Percentiles rank a stretch among this genome's conserved stretches.
These are phyloP conservation scores for Saposhnikovia divaricata DNA, from an alignment of 129 eudicot species.

Conservation along the genomic window DNA sequence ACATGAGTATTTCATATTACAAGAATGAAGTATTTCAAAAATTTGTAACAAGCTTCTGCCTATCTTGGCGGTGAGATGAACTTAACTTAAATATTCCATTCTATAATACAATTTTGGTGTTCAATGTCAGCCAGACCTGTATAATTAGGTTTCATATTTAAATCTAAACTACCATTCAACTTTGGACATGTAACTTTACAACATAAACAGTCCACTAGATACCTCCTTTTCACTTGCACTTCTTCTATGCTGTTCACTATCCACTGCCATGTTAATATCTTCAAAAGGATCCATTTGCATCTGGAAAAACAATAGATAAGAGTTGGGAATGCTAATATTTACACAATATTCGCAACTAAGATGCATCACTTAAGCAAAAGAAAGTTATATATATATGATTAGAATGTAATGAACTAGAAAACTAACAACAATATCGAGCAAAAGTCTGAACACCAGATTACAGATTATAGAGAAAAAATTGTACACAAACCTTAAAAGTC, in stretches of 20 bases:
- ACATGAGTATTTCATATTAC: slow-evolving; percentile 11
- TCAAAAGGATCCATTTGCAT: slow-evolving; percentile 90
- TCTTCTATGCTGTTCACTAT: slow-evolving; percentile 84
- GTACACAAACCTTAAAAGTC: not conserved
- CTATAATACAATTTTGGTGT: not conserved
- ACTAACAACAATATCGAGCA: not conserved
- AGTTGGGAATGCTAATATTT: not conserved
- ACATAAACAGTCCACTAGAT: slow-evolving; percentile 14
- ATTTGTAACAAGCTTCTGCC: not conserved
- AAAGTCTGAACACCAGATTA: not conserved
- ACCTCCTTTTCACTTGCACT: slow-evolving; percentile 94
- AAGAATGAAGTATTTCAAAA: not conserved
- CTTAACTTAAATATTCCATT: not conserved
- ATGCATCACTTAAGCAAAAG: not conserved
- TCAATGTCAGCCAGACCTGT: not conserved
- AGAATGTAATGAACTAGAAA: not conserved
- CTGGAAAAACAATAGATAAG: slow-evolving; percentile 26
- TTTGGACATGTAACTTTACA: not conserved
- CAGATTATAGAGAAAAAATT: not conserved
- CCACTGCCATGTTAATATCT: slow-evolving; percentile 66
- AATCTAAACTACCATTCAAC: not conserved
- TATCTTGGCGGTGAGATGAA: not conserved
- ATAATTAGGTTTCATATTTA: not conserved
- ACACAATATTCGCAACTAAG: not conserved
- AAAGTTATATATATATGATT: not conserved